These are phyloP conservation scores for Houttuynia cordata DNA, from an alignment of 164 flowering plant genomes.

Conservation along the genomic window DNA sequence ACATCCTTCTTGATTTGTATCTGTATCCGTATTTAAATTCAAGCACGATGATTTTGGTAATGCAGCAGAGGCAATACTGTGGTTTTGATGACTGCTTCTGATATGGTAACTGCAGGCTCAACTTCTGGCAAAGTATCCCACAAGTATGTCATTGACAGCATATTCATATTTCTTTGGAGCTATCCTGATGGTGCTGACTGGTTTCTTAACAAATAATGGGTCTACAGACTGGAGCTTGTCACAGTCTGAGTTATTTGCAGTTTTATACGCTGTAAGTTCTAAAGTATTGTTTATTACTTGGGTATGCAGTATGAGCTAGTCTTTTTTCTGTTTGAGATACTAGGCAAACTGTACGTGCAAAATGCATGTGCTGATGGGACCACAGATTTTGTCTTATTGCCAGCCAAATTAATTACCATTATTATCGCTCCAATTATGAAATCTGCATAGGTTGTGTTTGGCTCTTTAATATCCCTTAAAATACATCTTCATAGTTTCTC, in stretches of 20 bases:
- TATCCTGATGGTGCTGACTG: constrained; percentile 56
- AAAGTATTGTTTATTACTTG: background rate
- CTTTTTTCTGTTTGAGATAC: background rate
- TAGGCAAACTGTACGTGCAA: too few relatives aligned
- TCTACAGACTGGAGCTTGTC: constrained; percentile 70
- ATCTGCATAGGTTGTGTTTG: too few relatives aligned
- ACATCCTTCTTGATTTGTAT: too few relatives aligned
- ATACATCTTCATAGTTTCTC: too few relatives aligned
- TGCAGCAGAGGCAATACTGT: background rate
- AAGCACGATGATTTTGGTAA: background rate
- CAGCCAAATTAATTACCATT: too few relatives aligned
- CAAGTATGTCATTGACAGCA: constrained; percentile 87
- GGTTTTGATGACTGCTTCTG: background rate
- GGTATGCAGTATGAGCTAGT: background rate
- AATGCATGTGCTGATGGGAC: too few relatives aligned
- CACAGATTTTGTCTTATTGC: too few relatives aligned
- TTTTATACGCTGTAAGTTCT: constrained; percentile 78
- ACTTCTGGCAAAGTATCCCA: constrained; percentile 67
- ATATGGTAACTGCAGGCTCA: constrained; percentile 57
- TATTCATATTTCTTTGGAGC: constrained; percentile 83
- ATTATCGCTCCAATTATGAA: too few relatives aligned
- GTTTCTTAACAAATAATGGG: constrained; percentile 43
- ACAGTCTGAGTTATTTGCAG: constrained; percentile 63
- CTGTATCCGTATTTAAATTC: too few relatives aligned
- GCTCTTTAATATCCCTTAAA: too few relatives aligned